phyloP scores from a whole-genome alignment of 1,139 yeast genomes.

The Maudiozyma humilis region DNA sequence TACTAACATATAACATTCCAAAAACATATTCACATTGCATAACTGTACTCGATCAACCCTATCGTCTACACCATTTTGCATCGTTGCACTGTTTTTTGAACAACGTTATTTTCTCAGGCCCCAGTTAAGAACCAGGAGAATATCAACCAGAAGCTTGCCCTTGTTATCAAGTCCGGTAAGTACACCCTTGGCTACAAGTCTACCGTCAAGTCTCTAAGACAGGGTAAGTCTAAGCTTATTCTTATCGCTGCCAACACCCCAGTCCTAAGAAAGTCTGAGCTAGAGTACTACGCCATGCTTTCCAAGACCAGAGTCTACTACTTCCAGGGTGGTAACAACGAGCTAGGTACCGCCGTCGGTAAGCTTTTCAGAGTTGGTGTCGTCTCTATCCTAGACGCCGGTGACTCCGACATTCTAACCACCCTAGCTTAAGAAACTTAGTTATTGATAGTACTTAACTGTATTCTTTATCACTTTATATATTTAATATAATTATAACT shows the following conservation, averaged over 20 bases:
- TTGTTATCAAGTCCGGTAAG: constrained; percentile 98
- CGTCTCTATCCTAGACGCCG: constrained; percentile 91
- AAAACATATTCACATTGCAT: background rate
- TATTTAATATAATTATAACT: background rate
- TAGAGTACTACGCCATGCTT: constrained; percentile 99
- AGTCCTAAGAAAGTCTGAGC: constrained; percentile 98
- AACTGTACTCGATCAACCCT: too few species aligned
- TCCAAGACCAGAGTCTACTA: constrained; percentile 93
- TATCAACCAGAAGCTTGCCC: constrained; percentile 97
- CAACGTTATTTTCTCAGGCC: constrained; percentile 51
- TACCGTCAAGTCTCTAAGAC: constrained; percentile 96
- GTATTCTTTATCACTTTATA: background rate
- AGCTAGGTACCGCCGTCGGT: constrained; percentile 99
- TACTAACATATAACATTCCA: constrained; percentile 17
- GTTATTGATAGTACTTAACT: constrained; percentile 1
- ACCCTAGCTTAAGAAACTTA: constrained; percentile 29
- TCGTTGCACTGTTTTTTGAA: background rate
- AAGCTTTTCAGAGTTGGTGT: constrained; percentile 99
- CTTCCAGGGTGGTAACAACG: constrained; percentile 99
- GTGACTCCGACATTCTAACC: constrained; percentile 96
- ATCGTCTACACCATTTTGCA: background rate
- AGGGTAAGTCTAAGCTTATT: constrained; percentile 97
- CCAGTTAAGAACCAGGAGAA: constrained; percentile 85
- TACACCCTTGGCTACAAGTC: constrained; percentile 99
- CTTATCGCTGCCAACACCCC: constrained; percentile 99